These are phyloP conservation scores for Populus pruinosa DNA, from an alignment of 345 rosid species.

Conservation along the genomic window DNA sequence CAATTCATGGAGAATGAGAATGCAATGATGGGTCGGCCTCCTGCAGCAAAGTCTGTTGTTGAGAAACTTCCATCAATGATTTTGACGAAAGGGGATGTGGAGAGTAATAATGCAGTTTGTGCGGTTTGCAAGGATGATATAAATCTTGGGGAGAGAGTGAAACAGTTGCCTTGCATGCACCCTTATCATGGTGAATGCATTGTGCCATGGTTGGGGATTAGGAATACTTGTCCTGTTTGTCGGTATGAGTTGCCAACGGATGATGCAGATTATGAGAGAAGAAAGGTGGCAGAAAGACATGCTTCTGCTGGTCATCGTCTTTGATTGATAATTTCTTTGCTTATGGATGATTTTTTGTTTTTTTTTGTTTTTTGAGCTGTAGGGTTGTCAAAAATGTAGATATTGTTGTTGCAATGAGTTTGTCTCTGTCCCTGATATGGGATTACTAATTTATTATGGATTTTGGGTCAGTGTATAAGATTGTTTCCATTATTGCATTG, in stretches of 20 bases:
- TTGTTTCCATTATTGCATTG: conserved; percentile 19
- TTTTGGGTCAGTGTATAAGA: conserved; percentile 24
- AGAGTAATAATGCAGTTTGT: conserved; percentile 46
- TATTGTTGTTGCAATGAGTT: conserved; percentile 20
- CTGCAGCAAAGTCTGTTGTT: conserved; percentile 60
- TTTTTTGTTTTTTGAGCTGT: conserved; percentile 11
- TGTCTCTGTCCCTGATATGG: conserved; percentile 17
- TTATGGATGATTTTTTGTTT: conserved; percentile 20
- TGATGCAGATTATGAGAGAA: conserved; percentile 65
- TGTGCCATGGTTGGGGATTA: conserved; percentile 73
- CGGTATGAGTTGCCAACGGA: conserved; percentile 84
- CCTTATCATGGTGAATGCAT: conserved; percentile 87
- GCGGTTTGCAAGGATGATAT: conserved; percentile 87
- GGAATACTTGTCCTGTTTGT: conserved; percentile 94
- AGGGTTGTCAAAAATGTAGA: conserved; percentile 34
- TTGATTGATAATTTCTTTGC: conserved; percentile 27
- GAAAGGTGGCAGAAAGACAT: conserved; percentile 33
- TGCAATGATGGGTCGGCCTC: conserved; percentile 53
- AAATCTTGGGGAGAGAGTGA: conserved; percentile 51
- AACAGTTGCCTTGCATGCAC: conserved; percentile 76
- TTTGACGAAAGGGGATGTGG: conserved; percentile 46
- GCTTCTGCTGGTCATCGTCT: conserved; percentile 15
- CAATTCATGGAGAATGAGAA: conserved; percentile 75
- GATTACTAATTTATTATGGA: conserved; percentile 9
- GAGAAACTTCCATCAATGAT: conserved; percentile 55